phyloP scores from a whole-genome alignment of 352 stramenopile species.

The Peronosclerospora sorghi region DNA sequence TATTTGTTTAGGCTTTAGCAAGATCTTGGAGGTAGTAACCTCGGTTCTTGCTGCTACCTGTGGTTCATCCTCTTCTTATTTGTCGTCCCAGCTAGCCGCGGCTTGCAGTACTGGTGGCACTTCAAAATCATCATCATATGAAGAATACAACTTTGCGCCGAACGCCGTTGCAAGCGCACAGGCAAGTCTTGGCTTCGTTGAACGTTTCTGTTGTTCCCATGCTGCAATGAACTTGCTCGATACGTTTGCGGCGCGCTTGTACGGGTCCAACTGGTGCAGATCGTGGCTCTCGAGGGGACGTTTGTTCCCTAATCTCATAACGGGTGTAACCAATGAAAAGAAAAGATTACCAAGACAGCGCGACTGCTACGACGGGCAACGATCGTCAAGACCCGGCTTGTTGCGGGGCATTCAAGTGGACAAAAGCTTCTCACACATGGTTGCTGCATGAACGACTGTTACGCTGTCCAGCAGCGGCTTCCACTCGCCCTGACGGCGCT shows the following conservation, averaged over 20 bases:
- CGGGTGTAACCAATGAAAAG: slow-evolving; percentile 82
- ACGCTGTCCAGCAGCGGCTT: slow-evolving; percentile 22
- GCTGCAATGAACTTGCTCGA: slow-evolving; percentile 28
- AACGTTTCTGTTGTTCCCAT: slow-evolving; percentile 31
- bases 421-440: neutral
- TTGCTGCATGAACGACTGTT: slow-evolving; percentile 6
- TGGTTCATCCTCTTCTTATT: no score
- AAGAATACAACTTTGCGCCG: slow-evolving; percentile 49
- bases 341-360: slow-evolving; percentile 49
- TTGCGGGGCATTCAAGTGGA: slow-evolving; percentile 14
- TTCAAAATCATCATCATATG: no score
- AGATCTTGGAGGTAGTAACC: no score
- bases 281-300: slow-evolving; percentile 71
- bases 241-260: slow-evolving; percentile 49
- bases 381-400: slow-evolving; percentile 35
- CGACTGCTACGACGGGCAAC: slow-evolving; percentile 44
- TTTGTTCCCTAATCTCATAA: slow-evolving; percentile 79
- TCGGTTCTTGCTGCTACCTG: no score
- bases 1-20: no score
- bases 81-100: no score
- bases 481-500: slow-evolving; percentile 10
- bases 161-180: slow-evolving; percentile 40
- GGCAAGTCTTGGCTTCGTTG: slow-evolving; percentile 35
- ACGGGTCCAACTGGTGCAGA: slow-evolving; percentile 71
- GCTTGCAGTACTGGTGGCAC: no score